Evolutionary conservation across 371 early-diverging fungal species (phyloP).

Genomic region (Mortierella sp.): DNA sequence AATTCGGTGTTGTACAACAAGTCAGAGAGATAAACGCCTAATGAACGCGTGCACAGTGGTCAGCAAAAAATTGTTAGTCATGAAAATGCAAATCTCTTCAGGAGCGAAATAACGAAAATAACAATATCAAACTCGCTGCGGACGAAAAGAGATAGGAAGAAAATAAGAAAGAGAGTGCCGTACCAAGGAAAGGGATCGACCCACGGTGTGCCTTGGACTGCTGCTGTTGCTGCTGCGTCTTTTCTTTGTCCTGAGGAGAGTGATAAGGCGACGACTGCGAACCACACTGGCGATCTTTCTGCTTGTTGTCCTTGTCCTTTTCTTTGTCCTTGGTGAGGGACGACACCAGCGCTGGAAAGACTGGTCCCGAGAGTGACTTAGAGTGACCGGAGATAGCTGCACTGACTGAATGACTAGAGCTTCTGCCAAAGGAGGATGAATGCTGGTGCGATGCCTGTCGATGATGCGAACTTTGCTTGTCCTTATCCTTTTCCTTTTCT

Average conservation of each 20-base stretch:
- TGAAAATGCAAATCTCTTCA: background rate
- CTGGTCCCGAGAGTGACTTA: constrained; percentile 24
- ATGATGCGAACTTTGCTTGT: background rate
- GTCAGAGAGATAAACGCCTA: constrained; percentile 74
- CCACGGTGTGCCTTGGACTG: constrained; percentile 53
- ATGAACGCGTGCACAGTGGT: too few species aligned
- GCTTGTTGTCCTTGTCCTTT: constrained; percentile 1
- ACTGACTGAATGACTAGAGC: constrained; percentile 5
- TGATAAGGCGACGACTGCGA: background rate
- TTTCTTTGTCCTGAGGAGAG: background rate
- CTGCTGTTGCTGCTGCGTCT: background rate
- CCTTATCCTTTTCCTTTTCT: background rate
- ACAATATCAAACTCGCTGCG: too few species aligned
- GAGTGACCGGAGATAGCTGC: constrained; percentile 7
- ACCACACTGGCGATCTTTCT: background rate
- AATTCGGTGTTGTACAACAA: constrained; percentile 73
- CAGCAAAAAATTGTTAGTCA: too few species aligned
- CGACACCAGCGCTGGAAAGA: constrained; percentile 28
- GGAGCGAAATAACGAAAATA: too few species aligned
- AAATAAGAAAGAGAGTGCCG: too few species aligned
- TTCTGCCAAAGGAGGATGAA: constrained; percentile 20
- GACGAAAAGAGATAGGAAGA: too few species aligned
- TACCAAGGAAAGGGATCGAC: constrained; percentile 69
- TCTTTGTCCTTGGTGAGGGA: constrained; percentile 18
- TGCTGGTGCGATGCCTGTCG: constrained; percentile 9